A percentile compares a stretch with the other conserved stretches of the same genome.
Conservation (phyloP, 768 basidiomycete species). For the Myochromella boudieri region DNA sequence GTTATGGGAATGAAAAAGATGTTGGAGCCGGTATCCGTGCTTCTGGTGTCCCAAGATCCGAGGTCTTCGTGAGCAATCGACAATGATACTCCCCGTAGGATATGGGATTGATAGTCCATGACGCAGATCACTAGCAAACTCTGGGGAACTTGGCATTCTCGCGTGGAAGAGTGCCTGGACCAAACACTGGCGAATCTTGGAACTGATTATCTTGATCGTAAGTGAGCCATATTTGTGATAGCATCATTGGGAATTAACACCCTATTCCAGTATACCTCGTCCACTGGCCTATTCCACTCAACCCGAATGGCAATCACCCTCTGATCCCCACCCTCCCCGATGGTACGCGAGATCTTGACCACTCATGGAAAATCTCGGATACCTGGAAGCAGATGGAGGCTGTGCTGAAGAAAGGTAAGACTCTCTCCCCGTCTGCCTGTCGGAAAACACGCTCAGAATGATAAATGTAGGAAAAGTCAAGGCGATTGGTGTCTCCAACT, state of each 20-base stretch:
- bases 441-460: constrained; percentile 7
- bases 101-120: too few relatives aligned
- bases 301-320: constrained; percentile 65
- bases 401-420: constrained; percentile 58
- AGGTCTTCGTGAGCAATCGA: constrained; percentile 44
- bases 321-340: constrained; percentile 57
- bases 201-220: constrained; percentile 83
- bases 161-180: constrained; percentile 74
- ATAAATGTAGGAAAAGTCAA: constrained; percentile 57
- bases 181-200: constrained; percentile 76
- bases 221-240: constrained; percentile 17
- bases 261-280: constrained; percentile 55
- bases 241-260: constrained; percentile 12
- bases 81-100: background rate
- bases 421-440: background rate
- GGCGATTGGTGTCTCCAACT: constrained; percentile 77
- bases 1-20: constrained; percentile 75
- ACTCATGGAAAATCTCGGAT: constrained; percentile 62
- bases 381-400: constrained; percentile 89
- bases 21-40: constrained; percentile 80
- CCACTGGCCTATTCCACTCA: constrained; percentile 82
- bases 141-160: constrained; percentile 66
- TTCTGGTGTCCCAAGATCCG: constrained; percentile 74
- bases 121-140: constrained; percentile 69
- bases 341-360: constrained; percentile 66